A percentile compares a stretch with the other conserved stretches of the same genome.
Conservation (phyloP, 2,329 filamentous ascomycete genomes). For the Ceratocystis eucalypticola region DNA sequence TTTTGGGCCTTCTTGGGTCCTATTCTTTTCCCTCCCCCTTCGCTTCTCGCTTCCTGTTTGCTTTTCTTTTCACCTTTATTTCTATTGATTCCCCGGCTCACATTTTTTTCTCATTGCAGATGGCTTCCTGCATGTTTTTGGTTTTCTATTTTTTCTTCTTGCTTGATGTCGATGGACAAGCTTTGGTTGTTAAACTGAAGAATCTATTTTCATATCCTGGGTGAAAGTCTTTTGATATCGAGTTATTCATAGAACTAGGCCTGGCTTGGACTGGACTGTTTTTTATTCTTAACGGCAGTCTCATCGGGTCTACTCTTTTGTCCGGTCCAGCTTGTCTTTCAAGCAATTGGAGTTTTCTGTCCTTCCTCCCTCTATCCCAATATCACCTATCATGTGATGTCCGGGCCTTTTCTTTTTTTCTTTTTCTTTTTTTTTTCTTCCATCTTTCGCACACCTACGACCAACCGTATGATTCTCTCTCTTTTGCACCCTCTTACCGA, state of each 20-base stretch:
- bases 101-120: neutral
- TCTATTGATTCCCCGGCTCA: constrained; percentile 9
- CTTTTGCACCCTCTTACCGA: neutral
- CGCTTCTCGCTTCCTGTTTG: neutral
- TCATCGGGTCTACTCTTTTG: neutral
- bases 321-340: neutral
- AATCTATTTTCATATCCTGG: neutral
- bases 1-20: neutral
- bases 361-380: constrained; percentile 2
- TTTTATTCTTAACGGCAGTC: neutral
- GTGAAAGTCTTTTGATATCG: neutral
- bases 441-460: neutral
- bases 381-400: constrained; percentile 1
- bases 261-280: neutral
- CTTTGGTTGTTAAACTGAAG: neutral
- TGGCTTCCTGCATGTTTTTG: constrained; percentile 5
- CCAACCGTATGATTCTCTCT: neutral
- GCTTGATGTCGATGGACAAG: neutral
- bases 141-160: constrained; percentile 4
- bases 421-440: constrained; percentile 8
- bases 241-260: neutral
- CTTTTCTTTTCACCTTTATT: neutral
- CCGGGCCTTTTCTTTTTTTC: constrained; percentile 6
- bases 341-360: constrained; percentile 2
- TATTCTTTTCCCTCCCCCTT: neutral